Percentiles rank a stretch among this genome's conserved stretches.
Conservation (phyloP, 2,329 filamentous ascomycete species). For the Reticulascus tulasneorum region DNA sequence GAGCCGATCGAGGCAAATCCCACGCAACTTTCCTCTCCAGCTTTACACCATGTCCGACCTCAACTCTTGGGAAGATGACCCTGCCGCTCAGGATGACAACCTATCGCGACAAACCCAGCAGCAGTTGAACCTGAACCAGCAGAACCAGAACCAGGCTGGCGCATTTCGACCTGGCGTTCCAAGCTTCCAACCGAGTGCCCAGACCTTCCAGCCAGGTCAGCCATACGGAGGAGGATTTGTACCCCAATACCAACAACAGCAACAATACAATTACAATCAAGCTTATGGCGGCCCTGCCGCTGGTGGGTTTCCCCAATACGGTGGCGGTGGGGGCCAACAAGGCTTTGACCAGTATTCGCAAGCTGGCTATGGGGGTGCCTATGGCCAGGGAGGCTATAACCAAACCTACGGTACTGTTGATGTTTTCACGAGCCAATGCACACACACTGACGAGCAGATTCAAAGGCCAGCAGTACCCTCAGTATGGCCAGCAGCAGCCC, state of each 20-base stretch:
- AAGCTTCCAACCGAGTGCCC: conserved; percentile 62
- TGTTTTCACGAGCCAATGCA: neutral
- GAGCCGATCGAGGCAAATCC: neutral
- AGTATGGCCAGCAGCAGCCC: conserved; percentile 47
- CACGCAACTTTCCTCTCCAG: conserved; percentile 3
- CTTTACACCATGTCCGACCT: conserved; percentile 70
- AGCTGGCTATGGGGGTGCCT: conserved; percentile 29
- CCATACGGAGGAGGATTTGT: conserved; percentile 56
- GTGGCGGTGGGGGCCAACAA: conserved; percentile 28
- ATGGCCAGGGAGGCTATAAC: conserved; percentile 39
- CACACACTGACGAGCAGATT: neutral
- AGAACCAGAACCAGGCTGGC: conserved; percentile 39
- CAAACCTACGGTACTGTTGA: conserved; percentile 34
- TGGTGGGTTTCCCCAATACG: conserved; percentile 53
- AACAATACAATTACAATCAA: conserved; percentile 49
- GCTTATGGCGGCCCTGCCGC: conserved; percentile 40
- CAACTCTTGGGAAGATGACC: conserved; percentile 93
- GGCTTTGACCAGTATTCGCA: conserved; percentile 44
- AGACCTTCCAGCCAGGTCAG: conserved; percentile 72
- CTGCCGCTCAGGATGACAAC: conserved; percentile 70
- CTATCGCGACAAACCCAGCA: conserved; percentile 73
- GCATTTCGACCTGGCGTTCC: conserved; percentile 44
- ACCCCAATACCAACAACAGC: conserved; percentile 52
- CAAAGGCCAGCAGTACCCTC: conserved; percentile 35
- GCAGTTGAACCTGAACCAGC: conserved; percentile 68